Base-by-base conservation (phyloP, 257 asterid species). In the Pogostemon cablin region DNA sequence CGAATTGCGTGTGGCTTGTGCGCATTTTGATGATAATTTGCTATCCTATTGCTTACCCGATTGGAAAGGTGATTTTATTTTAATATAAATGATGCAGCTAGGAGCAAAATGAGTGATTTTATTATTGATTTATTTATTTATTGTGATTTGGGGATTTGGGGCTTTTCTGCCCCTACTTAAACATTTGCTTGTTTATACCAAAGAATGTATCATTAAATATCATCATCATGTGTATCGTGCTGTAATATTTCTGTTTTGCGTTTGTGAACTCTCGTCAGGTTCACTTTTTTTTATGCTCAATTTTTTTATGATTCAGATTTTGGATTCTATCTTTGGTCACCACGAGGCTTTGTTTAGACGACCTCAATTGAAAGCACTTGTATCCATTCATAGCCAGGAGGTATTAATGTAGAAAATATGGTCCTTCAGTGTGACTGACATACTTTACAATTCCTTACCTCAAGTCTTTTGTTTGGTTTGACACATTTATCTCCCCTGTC, bases 321-420 rank as follows among this genome's bases (percentile, higher is more conserved):
- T 95, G 55, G 98, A 95, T 77, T 82, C 82, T 72, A 93, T 89
- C 53, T 70, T 95, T 82, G 99, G 99, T 58, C 99, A 95, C 81
- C 66, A 78, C 48, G 95, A 85, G 78, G 93, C 84, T 64, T 74
- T 91, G 73, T 91, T 95, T 67, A 88, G 99, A 78, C 87, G 98
- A 67, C 97, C 98, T 74, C 99, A 95, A 72, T 72, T 95, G 81
- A 95, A 95, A 81, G 99, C 96, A 54, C 97, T 95, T 54, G 99
- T 95, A 73, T 86, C 96, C 52, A 89, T 95, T 75, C 99, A 95
- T 72, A 67, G 95, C 77, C 92, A 85, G 77, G 99, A 95, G 98
- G 99, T 88, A 81, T 46, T 4, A 69, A 34, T 77, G 73, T 59
- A 54, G 73, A 57, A 25, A 25, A 25, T 25, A 25, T 25, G 32